Percentiles rank a stretch among this genome's conserved stretches.
phyloP scores from a whole-genome alignment of 2,329 filamentous ascomycete species.

The Tolypocladium sp. region DNA sequence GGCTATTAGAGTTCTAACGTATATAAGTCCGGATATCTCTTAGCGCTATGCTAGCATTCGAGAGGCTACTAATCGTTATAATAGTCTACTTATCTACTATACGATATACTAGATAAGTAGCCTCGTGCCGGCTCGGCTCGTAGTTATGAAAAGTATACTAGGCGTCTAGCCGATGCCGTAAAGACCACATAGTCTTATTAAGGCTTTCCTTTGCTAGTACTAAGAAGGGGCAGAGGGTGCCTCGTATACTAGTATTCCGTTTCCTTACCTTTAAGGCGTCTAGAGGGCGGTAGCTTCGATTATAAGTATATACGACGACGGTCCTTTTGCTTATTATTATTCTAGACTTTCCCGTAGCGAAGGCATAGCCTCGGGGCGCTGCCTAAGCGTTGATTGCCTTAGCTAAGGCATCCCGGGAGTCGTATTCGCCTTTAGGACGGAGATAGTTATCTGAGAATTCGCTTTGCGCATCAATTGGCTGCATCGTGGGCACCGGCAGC shows the following conservation, averaged over 20 bases:
- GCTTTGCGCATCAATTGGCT: too few species aligned
- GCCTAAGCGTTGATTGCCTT: too few species aligned
- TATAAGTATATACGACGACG: not conserved
- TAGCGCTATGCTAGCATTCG: not conserved
- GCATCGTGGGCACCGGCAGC: too few species aligned
- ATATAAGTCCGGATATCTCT: conserved; percentile 9
- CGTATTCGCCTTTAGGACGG: not conserved
- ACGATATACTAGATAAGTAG: conserved; percentile 1
- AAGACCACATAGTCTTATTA: not conserved
- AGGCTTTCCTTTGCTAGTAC: not conserved
- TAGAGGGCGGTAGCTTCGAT: not conserved
- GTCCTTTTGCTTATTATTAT: too few species aligned
- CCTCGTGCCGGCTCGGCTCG: not conserved
- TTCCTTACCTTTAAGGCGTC: not conserved
- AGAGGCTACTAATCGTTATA: not conserved
- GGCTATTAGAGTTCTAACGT: conserved; percentile 2
- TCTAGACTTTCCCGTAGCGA: not conserved
- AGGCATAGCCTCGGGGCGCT: not conserved
- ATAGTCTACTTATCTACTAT: not conserved
- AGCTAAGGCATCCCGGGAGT: not conserved
- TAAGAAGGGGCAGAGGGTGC: not conserved
- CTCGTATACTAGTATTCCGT: not conserved
- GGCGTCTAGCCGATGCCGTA: conserved; percentile 3
- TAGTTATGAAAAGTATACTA: conserved; percentile 3
- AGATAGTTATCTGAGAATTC: not conserved